Percentiles rank a stretch among this genome's conserved stretches.
phyloP scores from a whole-genome alignment of 805 yeast species.

The Kodamaea lidongshanica region DNA sequence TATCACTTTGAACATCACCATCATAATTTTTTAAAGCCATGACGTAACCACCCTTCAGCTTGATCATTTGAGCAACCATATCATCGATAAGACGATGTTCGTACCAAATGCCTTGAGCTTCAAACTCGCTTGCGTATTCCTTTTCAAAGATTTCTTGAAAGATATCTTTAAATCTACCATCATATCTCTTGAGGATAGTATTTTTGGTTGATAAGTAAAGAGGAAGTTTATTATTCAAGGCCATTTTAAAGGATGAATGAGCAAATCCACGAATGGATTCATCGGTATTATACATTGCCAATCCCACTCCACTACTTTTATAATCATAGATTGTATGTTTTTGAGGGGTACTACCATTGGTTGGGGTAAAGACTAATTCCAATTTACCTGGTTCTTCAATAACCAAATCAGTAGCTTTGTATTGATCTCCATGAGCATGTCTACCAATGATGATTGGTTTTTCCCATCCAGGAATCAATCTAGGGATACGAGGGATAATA shows the following conservation, averaged over 20 bases:
- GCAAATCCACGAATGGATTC: slow-evolving; percentile 89
- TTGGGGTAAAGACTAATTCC: slow-evolving; percentile 70
- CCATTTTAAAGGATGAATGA: slow-evolving; percentile 84
- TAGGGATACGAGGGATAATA: slow-evolving; percentile 80
- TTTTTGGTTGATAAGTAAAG: slow-evolving; percentile 88
- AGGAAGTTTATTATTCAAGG: slow-evolving; percentile 70
- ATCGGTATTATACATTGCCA: slow-evolving; percentile 95
- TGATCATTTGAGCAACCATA: slow-evolving; percentile 98
- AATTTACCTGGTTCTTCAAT: slow-evolving; percentile 76
- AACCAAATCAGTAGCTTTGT: slow-evolving; percentile 83
- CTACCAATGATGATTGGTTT: slow-evolving; percentile 95
- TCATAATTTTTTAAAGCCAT: slow-evolving; percentile 97
- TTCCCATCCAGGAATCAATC: slow-evolving; percentile 88
- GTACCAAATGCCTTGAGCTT: slow-evolving; percentile 81
- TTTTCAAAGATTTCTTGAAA: slow-evolving; percentile 74
- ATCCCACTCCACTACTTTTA: slow-evolving; percentile 70
- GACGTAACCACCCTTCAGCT: slow-evolving; percentile 89
- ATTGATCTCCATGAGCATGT: slow-evolving; percentile 97
- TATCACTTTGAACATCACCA: slow-evolving; percentile 95
- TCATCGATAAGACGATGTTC: slow-evolving; percentile 96
- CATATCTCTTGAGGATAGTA: slow-evolving; percentile 89
- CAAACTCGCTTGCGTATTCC: slow-evolving; percentile 66
- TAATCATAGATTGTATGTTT: slow-evolving; percentile 62
- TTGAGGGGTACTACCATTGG: slow-evolving; percentile 50
- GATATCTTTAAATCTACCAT: slow-evolving; percentile 91